A percentile compares a stretch with the other conserved stretches of the same genome.
These are phyloP conservation scores for Penicillium antarcticum DNA, from an alignment of 495 filamentous ascomycete species.

Conservation along the genomic window DNA sequence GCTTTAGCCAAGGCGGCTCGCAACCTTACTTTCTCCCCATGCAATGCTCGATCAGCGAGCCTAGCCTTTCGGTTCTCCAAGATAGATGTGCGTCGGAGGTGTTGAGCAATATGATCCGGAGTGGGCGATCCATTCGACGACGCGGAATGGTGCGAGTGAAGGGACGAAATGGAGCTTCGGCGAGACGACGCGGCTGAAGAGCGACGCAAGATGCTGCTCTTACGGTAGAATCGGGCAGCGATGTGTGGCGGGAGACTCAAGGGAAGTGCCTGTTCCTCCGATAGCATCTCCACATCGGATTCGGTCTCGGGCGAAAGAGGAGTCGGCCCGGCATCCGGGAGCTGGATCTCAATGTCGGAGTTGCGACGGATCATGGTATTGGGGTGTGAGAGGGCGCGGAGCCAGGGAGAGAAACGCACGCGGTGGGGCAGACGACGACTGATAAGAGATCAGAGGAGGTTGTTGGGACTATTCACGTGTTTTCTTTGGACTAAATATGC, in stretches of 20 bases:
- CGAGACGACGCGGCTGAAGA: conserved; percentile 84
- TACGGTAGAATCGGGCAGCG: conserved; percentile 79
- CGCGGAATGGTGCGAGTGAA: conserved; percentile 70
- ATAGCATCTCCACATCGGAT: conserved; percentile 46
- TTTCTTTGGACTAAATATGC: background rate
- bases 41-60: conserved; percentile 86
- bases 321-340: conserved; percentile 38
- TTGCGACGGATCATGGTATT: conserved; percentile 45
- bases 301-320: conserved; percentile 27
- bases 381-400: conserved; percentile 1
- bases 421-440: conserved; percentile 22
- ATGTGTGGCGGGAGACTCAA: conserved; percentile 75
- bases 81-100: conserved; percentile 86
- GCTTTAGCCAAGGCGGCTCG: conserved; percentile 84
- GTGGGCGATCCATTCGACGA: conserved; percentile 63
- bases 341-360: conserved; percentile 46
- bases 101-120: conserved; percentile 81
- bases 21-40: conserved; percentile 95
- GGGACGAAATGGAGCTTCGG: conserved; percentile 84
- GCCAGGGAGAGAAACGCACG: conserved; percentile 1
- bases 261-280: conserved; percentile 38
- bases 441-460: conserved; percentile 22
- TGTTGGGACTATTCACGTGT: background rate
- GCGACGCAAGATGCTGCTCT: conserved; percentile 66
- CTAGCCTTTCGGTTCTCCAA: conserved; percentile 90